These are phyloP conservation scores for Arabidopsis arenosa DNA, from an alignment of 345 rosid genomes.

Conservation along the genomic window DNA sequence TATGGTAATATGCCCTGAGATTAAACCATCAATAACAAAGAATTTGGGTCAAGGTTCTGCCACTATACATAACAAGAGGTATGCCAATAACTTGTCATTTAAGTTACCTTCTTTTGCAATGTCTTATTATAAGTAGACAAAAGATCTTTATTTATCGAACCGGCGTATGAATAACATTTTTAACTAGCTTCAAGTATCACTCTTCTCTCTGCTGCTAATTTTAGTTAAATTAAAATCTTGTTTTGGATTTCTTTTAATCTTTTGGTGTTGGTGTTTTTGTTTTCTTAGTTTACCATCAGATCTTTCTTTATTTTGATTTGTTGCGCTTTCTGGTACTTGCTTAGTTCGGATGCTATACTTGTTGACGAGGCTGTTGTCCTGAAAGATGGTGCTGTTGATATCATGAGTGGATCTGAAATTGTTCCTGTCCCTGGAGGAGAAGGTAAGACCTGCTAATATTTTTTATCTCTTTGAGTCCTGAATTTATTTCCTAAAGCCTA, in stretches of 20 bases:
- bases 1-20: slow-evolving; percentile 61
- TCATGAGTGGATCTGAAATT: slow-evolving; percentile 73
- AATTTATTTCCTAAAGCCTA: too few relatives aligned
- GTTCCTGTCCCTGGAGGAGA: slow-evolving; percentile 60
- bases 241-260: neutral
- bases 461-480: neutral
- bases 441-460: slow-evolving; percentile 52
- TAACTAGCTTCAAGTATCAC: too few relatives aligned
- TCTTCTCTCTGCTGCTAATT: neutral
- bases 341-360: slow-evolving; percentile 64
- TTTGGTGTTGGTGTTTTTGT: neutral
- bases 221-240: neutral
- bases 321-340: slow-evolving; percentile 22
- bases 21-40: slow-evolving; percentile 58
- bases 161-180: too few relatives aligned
- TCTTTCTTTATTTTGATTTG: neutral
- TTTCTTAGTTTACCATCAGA: slow-evolving; percentile 4
- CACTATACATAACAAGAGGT: slow-evolving; percentile 74
- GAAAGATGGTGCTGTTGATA: slow-evolving; percentile 53
- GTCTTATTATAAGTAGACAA: too few relatives aligned
- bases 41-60: slow-evolving; percentile 61
- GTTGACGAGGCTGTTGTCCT: slow-evolving; percentile 61
- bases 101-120: neutral
- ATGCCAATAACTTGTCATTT: neutral
- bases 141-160: too few relatives aligned